Percentiles rank a stretch among this genome's conserved stretches.
phyloP scores from a whole-genome alignment of 1,284 basidiomycete species.

The Bondarzewia mesenterica region DNA sequence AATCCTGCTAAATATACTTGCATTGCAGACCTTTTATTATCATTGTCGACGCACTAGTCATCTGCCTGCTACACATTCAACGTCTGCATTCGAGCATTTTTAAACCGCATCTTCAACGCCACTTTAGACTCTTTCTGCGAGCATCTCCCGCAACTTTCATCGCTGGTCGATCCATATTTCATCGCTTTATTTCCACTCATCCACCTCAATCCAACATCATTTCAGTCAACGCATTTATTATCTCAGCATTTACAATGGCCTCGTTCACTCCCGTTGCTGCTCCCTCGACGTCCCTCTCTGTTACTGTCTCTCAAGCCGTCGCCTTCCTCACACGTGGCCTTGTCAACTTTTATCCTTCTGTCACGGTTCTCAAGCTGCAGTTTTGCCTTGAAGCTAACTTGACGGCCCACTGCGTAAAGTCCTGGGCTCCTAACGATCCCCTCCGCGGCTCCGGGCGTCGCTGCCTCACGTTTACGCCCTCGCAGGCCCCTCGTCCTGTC shows the following conservation, averaged over 20 bases:
- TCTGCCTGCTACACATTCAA: conserved; percentile 20
- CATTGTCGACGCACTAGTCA: conserved; percentile 12
- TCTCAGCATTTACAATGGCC: conserved; percentile 30
- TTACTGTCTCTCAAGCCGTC: conserved; percentile 64
- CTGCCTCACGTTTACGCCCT: conserved; percentile 58
- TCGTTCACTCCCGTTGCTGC: conserved; percentile 25
- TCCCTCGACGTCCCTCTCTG: conserved; percentile 45
- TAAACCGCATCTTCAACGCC: conserved; percentile 13
- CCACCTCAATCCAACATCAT: conserved; percentile 9
- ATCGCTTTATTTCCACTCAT: conserved; percentile 15
- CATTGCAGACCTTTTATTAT: conserved; percentile 9
- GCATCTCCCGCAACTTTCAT: conserved; percentile 27
- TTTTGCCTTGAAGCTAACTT: conserved; percentile 63
- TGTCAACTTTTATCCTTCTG: conserved; percentile 41
- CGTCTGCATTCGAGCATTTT: conserved; percentile 10
- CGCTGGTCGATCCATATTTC: conserved; percentile 74
- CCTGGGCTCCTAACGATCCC: conserved; percentile 58
- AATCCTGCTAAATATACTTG: neutral
- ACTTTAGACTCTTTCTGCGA: conserved; percentile 18
- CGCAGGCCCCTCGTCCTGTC: conserved; percentile 60
- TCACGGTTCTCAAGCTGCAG: conserved; percentile 58
- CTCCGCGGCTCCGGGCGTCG: conserved; percentile 61
- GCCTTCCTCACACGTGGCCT: conserved; percentile 63
- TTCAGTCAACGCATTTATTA: conserved; percentile 14
- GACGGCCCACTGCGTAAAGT: conserved; percentile 52